Conservation (phyloP, 1,139 yeast genomes). For the Sugiyamaella sp. region DNA sequence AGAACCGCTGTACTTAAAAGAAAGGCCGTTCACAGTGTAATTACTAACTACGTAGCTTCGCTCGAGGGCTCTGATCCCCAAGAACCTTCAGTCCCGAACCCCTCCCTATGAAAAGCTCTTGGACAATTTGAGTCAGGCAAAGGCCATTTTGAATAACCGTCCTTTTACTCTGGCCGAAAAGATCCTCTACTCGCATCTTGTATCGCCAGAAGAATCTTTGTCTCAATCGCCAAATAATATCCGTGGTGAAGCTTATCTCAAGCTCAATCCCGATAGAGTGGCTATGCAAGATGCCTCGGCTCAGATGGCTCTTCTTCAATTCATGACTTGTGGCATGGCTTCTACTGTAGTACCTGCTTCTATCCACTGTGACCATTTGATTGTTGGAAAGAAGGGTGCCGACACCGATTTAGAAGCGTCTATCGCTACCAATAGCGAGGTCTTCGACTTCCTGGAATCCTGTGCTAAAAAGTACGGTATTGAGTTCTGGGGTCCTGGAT, state of each 20-base stretch:
- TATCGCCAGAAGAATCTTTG: constrained; percentile 78
- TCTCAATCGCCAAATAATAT: constrained; percentile 52
- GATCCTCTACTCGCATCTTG: constrained; percentile 87
- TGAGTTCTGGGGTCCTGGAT: constrained; percentile 99
- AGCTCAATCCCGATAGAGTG: constrained; percentile 94
- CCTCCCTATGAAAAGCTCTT: constrained; percentile 87
- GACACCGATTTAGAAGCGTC: constrained; percentile 72
- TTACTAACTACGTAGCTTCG: constrained; percentile 15
- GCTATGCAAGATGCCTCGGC: constrained; percentile 99
- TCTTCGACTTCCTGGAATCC: constrained; percentile 86
- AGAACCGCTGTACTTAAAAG: background rate
- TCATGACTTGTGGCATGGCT: constrained; percentile 92
- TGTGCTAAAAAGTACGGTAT: constrained; percentile 94
- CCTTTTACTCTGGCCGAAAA: constrained; percentile 94
- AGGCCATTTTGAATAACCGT: constrained; percentile 61
- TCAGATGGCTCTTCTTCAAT: constrained; percentile 94
- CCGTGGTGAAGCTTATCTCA: constrained; percentile 84
- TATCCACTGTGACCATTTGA: constrained; percentile 95
- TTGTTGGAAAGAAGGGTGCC: constrained; percentile 95
- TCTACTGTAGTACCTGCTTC: constrained; percentile 91
- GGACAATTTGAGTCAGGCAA: constrained; percentile 62
- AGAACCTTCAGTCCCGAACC: constrained; percentile 48
- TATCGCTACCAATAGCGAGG: constrained; percentile 85
- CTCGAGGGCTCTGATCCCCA: constrained; percentile 23
- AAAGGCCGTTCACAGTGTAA: too few relatives aligned